Conservation (phyloP, 1,284 basidiomycete genomes). For the Ceratorhiza oryzae-sativae region DNA sequence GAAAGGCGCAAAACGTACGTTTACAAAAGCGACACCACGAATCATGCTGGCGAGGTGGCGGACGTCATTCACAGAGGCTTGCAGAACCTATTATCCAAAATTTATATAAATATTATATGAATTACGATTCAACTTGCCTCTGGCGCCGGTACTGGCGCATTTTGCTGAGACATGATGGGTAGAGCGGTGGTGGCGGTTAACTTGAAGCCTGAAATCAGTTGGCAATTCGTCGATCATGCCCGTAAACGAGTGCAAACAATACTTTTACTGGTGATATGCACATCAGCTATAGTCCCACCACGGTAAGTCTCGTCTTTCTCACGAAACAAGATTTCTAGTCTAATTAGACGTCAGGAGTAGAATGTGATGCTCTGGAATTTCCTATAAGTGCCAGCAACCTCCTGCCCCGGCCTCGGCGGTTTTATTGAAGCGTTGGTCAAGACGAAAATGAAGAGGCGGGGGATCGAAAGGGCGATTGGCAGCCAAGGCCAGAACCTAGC, state of each 20-base stretch:
- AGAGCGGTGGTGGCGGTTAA: slow-evolving; percentile 3
- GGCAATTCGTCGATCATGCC: slow-evolving; percentile 20
- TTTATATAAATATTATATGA: background rate
- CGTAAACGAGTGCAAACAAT: background rate
- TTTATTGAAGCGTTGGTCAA: no score
- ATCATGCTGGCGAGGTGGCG: slow-evolving; percentile 76
- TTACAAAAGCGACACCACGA: slow-evolving; percentile 77
- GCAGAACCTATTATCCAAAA: slow-evolving; percentile 63
- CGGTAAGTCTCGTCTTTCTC: no score
- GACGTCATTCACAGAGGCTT: slow-evolving; percentile 79
- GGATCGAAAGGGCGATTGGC: no score
- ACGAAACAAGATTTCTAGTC: no score
- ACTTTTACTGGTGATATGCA: no score
- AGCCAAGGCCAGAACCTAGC: no score
- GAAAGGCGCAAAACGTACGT: slow-evolving; percentile 57
- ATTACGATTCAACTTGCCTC: slow-evolving; percentile 18
- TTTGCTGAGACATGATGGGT: slow-evolving; percentile 21
- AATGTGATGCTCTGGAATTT: no score
- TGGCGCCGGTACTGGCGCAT: background rate
- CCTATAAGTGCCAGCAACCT: no score
- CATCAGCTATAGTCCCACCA: no score
- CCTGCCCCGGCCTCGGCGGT: no score
- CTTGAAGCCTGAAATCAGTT: background rate
- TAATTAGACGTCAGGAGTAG: no score
- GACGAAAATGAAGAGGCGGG: no score